Base-by-base conservation (phyloP, 805 yeast species). In the Myxozyma lipomycoides region DNA sequence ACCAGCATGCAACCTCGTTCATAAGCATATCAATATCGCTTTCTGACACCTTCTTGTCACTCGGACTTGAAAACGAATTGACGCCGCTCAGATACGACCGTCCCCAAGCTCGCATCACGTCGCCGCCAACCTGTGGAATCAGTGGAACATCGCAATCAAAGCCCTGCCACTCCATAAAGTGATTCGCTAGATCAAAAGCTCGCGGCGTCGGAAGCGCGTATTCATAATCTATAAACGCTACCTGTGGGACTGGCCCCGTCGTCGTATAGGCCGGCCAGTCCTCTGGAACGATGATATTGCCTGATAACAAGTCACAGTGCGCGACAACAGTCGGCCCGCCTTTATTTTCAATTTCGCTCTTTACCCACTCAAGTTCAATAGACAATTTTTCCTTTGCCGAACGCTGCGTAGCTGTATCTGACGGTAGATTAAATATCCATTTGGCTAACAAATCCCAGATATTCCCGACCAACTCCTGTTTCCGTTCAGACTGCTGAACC, bases 121-220 rank as follows among this genome's bases (percentile, higher is more conserved):
- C 67, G 56, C 81, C 78, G 2, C 71, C 50, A 1, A 85, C 84
- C 5, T 65, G 62, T 0, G 88, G 88, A 36, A 84, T 82, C 6
- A 76, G 75, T 10, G 72, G 64, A 22, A 76, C 73, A 57, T 81
- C 81, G 64, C 93, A 85, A 55, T 82, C 80, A 60, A 83, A 84
- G 1, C 93, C 93, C 64, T 84, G 93, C 88, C 90, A 83, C 64
- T 83, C 89, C 63, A 82, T 81, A 56, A 83, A 78, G 65, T 83
- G 89, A 58, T 83, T 83, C 12, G 88, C 83, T 21, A 83, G 80
- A 62, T 83, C 89, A 62, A 82, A 83, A 0, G 85, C 88, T 42
- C 89, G 66, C 3, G 88, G 86, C 2, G 84, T 84, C 9, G 82
- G 83, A 55, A 80, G 72, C 78, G 83, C 78, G 60, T 83, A 83